These are phyloP conservation scores for Hyphodiscus sp. DNA, from an alignment of 2,329 filamentous ascomycete species.

Conservation along the genomic window DNA sequence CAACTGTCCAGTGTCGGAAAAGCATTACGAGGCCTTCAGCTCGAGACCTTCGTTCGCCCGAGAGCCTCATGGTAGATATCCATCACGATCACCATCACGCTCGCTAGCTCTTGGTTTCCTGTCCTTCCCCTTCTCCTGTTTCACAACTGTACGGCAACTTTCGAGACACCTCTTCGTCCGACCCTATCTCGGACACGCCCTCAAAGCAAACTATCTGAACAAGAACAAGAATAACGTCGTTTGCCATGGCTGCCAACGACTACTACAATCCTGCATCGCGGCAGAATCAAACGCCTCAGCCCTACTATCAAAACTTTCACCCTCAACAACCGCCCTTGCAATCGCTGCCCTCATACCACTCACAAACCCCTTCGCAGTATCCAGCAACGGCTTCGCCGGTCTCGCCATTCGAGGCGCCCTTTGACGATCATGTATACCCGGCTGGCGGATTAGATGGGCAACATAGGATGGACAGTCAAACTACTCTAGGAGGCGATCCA, in stretches of 20 bases:
- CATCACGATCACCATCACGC: background rate
- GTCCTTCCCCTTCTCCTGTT: conserved; percentile 4
- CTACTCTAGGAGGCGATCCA: conserved; percentile 45
- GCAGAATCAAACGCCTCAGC: conserved; percentile 11
- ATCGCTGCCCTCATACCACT: conserved; percentile 21
- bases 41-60: background rate
- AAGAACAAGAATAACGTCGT: background rate
- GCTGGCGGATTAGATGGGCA: conserved; percentile 32
- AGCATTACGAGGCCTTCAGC: background rate
- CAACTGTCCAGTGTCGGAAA: background rate
- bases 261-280: conserved; percentile 24
- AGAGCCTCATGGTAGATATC: conserved; percentile 4
- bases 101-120: background rate
- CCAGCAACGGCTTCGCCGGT: conserved; percentile 25
- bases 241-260: conserved; percentile 25
- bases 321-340: conserved; percentile 10
- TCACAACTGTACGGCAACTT: conserved; percentile 1
- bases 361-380: conserved; percentile 19
- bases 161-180: background rate
- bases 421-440: conserved; percentile 62
- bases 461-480: conserved; percentile 26
- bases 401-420: conserved; percentile 59
- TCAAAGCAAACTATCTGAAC: background rate
- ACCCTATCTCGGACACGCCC: background rate
- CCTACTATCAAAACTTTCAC: conserved; percentile 16